Percentiles rank a stretch among this genome's conserved stretches.
Conservation (phyloP, 768 basidiomycete genomes). For the Russula earlei region DNA sequence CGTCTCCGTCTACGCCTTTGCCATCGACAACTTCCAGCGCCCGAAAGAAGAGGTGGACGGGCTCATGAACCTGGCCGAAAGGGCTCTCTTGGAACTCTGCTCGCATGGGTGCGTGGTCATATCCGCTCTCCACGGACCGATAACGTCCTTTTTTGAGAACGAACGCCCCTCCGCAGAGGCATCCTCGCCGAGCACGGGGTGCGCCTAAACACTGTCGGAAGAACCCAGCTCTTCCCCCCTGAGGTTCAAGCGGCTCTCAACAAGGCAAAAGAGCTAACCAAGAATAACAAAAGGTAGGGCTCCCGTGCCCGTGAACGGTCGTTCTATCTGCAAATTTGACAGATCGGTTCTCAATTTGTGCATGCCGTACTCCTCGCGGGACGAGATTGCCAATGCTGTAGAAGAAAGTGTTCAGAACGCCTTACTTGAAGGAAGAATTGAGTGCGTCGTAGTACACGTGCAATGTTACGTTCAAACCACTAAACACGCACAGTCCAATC, state of each 20-base stretch:
- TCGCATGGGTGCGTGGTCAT: conserved; percentile 70
- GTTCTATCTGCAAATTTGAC: background rate
- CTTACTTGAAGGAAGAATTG: conserved; percentile 26
- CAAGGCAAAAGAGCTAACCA: conserved; percentile 71
- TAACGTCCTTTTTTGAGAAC: too few relatives aligned
- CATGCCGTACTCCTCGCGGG: conserved; percentile 85
- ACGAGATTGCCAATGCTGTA: conserved; percentile 84
- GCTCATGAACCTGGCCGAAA: conserved; percentile 78
- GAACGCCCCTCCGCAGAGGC: conserved; percentile 39
- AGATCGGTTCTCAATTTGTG: conserved; percentile 88
- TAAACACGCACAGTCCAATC: conserved; percentile 32
- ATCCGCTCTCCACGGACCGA: background rate
- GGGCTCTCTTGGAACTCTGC: conserved; percentile 69
- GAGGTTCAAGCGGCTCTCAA: conserved; percentile 57
- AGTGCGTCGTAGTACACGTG: conserved; percentile 19
- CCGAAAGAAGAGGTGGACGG: conserved; percentile 76
- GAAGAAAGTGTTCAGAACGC: conserved; percentile 39
- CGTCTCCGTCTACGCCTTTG: conserved; percentile 95
- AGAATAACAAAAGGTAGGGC: conserved; percentile 54
- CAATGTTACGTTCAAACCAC: background rate
- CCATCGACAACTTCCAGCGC: conserved; percentile 94
- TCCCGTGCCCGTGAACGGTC: background rate
- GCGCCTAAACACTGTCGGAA: conserved; percentile 74
- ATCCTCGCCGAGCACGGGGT: conserved; percentile 77
- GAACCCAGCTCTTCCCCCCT: conserved; percentile 64